Evolutionary conservation across 139 green algal species (phyloP).

Genomic region (Nannochloris sp.): DNA sequence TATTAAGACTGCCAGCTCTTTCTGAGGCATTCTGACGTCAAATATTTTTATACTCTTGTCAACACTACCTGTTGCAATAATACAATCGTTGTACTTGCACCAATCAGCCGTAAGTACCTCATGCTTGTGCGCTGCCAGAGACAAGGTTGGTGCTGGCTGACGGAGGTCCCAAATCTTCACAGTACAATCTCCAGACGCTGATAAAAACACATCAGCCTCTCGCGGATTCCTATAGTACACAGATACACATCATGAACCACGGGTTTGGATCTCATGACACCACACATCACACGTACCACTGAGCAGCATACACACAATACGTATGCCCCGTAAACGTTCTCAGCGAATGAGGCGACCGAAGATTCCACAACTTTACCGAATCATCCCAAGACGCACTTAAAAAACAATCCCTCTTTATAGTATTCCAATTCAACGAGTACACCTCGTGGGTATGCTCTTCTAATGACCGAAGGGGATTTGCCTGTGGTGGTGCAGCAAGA

Average conservation of each 20-base stretch:
- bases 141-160: constrained; percentile 62
- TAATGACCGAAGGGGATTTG: constrained; percentile 78
- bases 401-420: constrained; percentile 73
- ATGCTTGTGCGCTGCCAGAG: constrained; percentile 65
- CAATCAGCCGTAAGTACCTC: constrained; percentile 81
- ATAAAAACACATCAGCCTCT: constrained; percentile 71
- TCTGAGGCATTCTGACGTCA: constrained; percentile 64
- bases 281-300: constrained; percentile 50
- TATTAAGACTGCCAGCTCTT: constrained; percentile 50
- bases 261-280: not conserved
- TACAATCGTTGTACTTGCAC: constrained; percentile 97
- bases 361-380: constrained; percentile 87
- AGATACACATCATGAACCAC: not conserved
- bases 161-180: constrained; percentile 83
- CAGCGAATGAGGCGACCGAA: constrained; percentile 43
- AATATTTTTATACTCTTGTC: constrained; percentile 90
- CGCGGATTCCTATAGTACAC: constrained; percentile 54
- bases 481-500: constrained; percentile 53
- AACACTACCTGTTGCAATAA: constrained; percentile 80
- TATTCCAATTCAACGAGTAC: constrained; percentile 84
- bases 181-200: constrained; percentile 71
- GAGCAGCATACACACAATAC: constrained; percentile 94
- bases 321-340: constrained; percentile 79
- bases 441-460: constrained; percentile 88
- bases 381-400: constrained; percentile 90